Base-by-base conservation (phyloP, 345 rosid genomes). In the Eucalyptus grandis region DNA sequence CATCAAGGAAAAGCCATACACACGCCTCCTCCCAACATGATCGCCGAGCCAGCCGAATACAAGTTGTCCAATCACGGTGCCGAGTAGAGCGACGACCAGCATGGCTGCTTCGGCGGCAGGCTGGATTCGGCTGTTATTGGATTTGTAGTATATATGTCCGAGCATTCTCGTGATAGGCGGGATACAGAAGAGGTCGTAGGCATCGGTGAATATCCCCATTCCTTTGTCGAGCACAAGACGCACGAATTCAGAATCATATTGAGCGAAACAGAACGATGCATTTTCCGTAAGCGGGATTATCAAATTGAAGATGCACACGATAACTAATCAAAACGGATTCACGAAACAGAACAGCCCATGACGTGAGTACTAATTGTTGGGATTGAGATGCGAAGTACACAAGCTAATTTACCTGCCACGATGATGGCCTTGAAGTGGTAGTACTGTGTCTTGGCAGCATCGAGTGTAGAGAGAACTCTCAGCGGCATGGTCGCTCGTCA, bases 1-100 rank as follows among this genome's bases (percentile, higher is more conserved):
- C 53, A 89, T 82, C 87, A 96, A 89, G 43, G 96, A 88, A 5
- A 92, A 80, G 7, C 98, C 98, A 87, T 96, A 95, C 50, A 96
- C 93, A 87, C 67, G 87, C 13, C 94, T 94, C 53, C 97, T 90
- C 14, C 98, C 97, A 14, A 88, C 89, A 15, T 86, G 91, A 88
- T 96, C 98, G 6, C 98, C 98, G 21, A 91, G 90, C 56, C 91
- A 50, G 14, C 98, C 98, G 54, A 95, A 95, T 44, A 94, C 69
- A 24, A 94, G 88, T 26, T 94, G 95, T 37, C 98, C 97, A 7
- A 94, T 88, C 15, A 91, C 93, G 1, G 98, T 89, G 3, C 98
- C 97, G 3, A 95, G 88, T 26, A 95, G 91, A 50, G 95, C 92
- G 14, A 93, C 90, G 40, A 90, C 90, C 15, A 93, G 43, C 90